Base-by-base conservation (phyloP, 2,329 filamentous ascomycete species). In the Talaromyces rugulosus region DNA sequence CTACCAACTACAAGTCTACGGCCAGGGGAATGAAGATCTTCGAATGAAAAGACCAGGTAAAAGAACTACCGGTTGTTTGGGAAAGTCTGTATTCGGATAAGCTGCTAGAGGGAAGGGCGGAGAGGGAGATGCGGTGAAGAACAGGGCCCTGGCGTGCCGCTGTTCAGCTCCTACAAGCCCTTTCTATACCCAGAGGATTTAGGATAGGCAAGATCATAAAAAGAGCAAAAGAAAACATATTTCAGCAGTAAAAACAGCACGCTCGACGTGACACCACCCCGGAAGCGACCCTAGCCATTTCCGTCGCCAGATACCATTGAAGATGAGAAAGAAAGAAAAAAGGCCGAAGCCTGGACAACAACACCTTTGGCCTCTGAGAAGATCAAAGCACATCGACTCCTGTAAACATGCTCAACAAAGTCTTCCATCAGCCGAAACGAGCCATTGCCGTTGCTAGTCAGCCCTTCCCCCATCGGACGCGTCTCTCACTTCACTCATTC, bases 271-370 rank as follows among this genome's bases (percentile, higher is more conserved):
- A 72, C 65, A 78, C 77, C 76, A 75, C 77, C 77, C 77, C 77
- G 74, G 77, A 77, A 75, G 77, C 77, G 75, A 77, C 77, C 77
- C 77, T 78, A 77, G 66, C 73, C 75, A 78, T 68, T 67, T 78
- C 77, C 77, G 67, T 77, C 77, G 72, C 75, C 77, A 76, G 63
- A 33, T 65, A 71, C 72, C 71, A 65, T 58, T 27, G 44, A 60
- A 36, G 61, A 53, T 51, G 36, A 56, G 63, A 65, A 60, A 59
- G 36, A 57, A 28, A 55, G n/a, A 18, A 62, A 55, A 60, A 42
- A 51, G n/a, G 36, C 44, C 40, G 12, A 36, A 18, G 8, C 44
- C 55, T 42, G 36, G 52, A 28, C 18, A 33, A 31, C 52, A 52
- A 34, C 44, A 18, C 11, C 28, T 12, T 40, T 33, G 33, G 60